A percentile compares a stretch with the other conserved stretches of the same genome.
Evolutionary conservation across 2,329 filamentous ascomycete genomes (phyloP).

Genomic region (Epichloe brachyelytri): DNA sequence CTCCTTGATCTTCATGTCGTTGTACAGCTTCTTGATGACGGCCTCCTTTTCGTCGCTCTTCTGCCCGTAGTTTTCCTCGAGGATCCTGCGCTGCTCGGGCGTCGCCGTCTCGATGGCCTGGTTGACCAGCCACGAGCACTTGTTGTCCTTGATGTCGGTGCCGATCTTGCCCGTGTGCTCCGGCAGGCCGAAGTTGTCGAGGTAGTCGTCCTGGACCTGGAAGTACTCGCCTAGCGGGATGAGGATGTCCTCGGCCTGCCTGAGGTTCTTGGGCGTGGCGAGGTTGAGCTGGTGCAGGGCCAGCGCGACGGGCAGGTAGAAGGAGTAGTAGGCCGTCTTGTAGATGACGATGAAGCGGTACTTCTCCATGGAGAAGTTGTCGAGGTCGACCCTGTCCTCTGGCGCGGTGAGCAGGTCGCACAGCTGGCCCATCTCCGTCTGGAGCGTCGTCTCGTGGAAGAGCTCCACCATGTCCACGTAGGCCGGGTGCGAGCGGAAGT

Average conservation of each 20-base stretch:
- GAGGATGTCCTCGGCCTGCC: slow-evolving; percentile 79
- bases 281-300: slow-evolving; percentile 75
- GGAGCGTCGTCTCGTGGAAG: slow-evolving; percentile 87
- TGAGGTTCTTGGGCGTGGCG: slow-evolving; percentile 78
- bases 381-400: slow-evolving; percentile 81
- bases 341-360: slow-evolving; percentile 98
- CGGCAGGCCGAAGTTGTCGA: slow-evolving; percentile 92
- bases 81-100: slow-evolving; percentile 72
- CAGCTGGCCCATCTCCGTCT: slow-evolving; percentile 91
- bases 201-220: slow-evolving; percentile 97
- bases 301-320: slow-evolving; percentile 92
- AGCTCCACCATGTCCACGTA: slow-evolving; percentile 91
- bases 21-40: slow-evolving; percentile 76
- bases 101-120: slow-evolving; percentile 71
- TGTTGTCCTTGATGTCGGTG: slow-evolving; percentile 98
- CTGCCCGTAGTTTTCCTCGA: slow-evolving; percentile 87
- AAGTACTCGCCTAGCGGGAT: slow-evolving; percentile 98
- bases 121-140: slow-evolving; percentile 98
- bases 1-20: slow-evolving; percentile 72
- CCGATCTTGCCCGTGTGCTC: slow-evolving; percentile 95
- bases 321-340: slow-evolving; percentile 99
- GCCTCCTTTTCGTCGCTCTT: slow-evolving; percentile 79
- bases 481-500: slow-evolving; percentile 74
- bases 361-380: slow-evolving; percentile 92
- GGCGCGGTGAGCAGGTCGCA: slow-evolving; percentile 93